A percentile compares a stretch with the other conserved stretches of the same genome.
Evolutionary conservation across 2,329 filamentous ascomycete species (phyloP).

Genomic region (Exophiala phaeomuriformis): DNA sequence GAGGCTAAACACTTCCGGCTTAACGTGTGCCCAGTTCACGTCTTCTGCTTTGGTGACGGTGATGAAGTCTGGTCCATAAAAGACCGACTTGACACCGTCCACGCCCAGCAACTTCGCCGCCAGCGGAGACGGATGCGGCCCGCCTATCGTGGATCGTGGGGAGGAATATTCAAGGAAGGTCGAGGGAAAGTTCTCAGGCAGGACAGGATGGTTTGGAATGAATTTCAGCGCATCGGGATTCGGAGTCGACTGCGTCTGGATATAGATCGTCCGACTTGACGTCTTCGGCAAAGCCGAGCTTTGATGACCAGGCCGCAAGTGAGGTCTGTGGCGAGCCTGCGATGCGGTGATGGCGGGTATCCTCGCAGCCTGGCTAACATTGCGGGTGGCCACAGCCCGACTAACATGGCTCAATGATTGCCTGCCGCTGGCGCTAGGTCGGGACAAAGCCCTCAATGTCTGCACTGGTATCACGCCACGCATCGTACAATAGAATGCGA

Average conservation of each 20-base stretch:
- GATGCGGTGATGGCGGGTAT: constrained; percentile 44
- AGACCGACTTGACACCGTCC: constrained; percentile 89
- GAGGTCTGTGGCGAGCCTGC: constrained; percentile 41
- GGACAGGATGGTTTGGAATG: constrained; percentile 77
- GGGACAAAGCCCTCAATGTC: constrained; percentile 4
- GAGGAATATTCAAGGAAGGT: constrained; percentile 88
- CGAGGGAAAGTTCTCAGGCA: constrained; percentile 64
- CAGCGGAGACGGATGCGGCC: constrained; percentile 83
- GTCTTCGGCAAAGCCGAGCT: constrained; percentile 30
- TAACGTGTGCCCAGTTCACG: constrained; percentile 88
- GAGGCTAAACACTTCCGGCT: constrained; percentile 87
- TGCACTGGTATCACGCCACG: constrained; percentile 3
- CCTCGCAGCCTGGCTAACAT: constrained; percentile 35
- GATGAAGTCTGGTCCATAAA: constrained; percentile 93
- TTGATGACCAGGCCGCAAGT: constrained; percentile 39
- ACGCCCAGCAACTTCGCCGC: constrained; percentile 86
- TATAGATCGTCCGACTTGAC: constrained; percentile 74
- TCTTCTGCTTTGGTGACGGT: constrained; percentile 87
- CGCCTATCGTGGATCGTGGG: constrained; percentile 77
- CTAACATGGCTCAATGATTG: constrained; percentile 5
- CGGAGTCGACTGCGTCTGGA: constrained; percentile 90
- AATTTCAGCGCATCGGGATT: constrained; percentile 96
- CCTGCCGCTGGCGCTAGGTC: background rate
- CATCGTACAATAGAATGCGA: constrained; percentile 7
- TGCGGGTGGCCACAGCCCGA: constrained; percentile 8